These are phyloP conservation scores for Exsudoporus frostii DNA, from an alignment of 768 basidiomycete species.

Conservation along the genomic window DNA sequence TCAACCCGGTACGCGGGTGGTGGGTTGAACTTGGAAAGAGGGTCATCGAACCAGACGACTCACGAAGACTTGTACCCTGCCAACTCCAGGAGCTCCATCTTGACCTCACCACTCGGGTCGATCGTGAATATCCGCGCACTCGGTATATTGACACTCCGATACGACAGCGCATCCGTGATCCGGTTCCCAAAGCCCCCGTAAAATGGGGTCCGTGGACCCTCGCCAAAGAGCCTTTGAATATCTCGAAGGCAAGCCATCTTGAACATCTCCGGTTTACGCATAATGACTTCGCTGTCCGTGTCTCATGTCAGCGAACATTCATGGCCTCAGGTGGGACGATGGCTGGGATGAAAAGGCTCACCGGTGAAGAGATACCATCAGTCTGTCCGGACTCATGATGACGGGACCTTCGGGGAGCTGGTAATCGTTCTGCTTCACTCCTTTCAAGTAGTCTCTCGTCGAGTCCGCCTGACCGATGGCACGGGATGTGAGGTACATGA, in stretches of 20 bases:
- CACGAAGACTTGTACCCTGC: constrained; percentile 97
- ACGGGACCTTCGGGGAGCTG: constrained; percentile 97
- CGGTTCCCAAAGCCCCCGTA: constrained; percentile 98
- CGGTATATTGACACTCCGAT: constrained; percentile 91
- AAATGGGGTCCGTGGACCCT: constrained; percentile 70
- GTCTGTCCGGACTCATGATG: constrained; percentile 95
- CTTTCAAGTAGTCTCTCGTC: constrained; percentile 90
- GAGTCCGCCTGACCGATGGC: constrained; percentile 98
- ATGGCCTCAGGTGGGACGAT: background rate
- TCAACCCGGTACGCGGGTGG: background rate
- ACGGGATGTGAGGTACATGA: constrained; percentile 95
- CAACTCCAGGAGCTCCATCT: constrained; percentile 93
- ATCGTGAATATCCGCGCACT: constrained; percentile 96
- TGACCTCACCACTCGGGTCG: constrained; percentile 91
- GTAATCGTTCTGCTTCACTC: constrained; percentile 93
- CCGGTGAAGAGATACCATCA: constrained; percentile 95
- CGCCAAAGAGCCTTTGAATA: constrained; percentile 87
- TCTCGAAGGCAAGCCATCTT: constrained; percentile 99
- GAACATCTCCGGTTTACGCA: constrained; percentile 99
- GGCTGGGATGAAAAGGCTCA: constrained; percentile 35
- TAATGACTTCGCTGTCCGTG: constrained; percentile 82
- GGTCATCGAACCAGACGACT: constrained; percentile 26
- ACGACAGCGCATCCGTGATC: constrained; percentile 98
- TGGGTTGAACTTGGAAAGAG: background rate
- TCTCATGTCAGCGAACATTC: background rate